phyloP scores from a whole-genome alignment of 1,139 yeast species.

The Candida sp. region DNA sequence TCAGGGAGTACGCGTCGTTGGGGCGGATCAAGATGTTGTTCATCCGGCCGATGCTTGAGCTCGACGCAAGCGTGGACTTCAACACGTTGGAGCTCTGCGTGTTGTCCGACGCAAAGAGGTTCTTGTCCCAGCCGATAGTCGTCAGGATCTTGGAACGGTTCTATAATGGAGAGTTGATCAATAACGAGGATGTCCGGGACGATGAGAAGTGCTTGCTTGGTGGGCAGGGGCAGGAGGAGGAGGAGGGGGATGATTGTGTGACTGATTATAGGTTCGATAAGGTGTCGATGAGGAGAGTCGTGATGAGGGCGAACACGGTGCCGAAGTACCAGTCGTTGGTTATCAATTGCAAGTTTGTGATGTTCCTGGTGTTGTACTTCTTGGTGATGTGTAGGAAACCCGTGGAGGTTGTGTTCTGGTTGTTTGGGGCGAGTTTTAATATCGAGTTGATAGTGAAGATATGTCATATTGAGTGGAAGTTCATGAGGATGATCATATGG shows the following conservation, averaged over 20 bases:
- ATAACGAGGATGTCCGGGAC: conserved; percentile 23
- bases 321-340: conserved; percentile 50
- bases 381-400: conserved; percentile 32
- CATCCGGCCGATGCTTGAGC: conserved; percentile 42
- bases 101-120: conserved; percentile 56
- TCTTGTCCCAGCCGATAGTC: conserved; percentile 60
- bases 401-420: conserved; percentile 35
- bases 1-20: conserved; percentile 51
- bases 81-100: conserved; percentile 60
- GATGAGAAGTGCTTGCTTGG: conserved; percentile 29
- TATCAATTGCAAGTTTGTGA: conserved; percentile 38
- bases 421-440: conserved; percentile 38
- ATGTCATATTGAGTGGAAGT: conserved; percentile 44
- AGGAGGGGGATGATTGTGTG: conserved; percentile 24
- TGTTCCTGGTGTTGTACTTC: conserved; percentile 37
- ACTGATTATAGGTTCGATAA: conserved; percentile 40
- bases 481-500: conserved; percentile 45
- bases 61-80: conserved; percentile 22
- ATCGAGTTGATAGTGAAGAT: conserved; percentile 44
- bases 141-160: conserved; percentile 53
- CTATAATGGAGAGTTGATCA: conserved; percentile 54
- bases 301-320: conserved; percentile 35
- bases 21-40: conserved; percentile 49
- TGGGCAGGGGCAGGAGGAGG: no score
- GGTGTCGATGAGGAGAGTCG: conserved; percentile 33